These are phyloP conservation scores for Hypomontagnella submonticulosa DNA, from an alignment of 495 filamentous ascomycete genomes.

Conservation along the genomic window DNA sequence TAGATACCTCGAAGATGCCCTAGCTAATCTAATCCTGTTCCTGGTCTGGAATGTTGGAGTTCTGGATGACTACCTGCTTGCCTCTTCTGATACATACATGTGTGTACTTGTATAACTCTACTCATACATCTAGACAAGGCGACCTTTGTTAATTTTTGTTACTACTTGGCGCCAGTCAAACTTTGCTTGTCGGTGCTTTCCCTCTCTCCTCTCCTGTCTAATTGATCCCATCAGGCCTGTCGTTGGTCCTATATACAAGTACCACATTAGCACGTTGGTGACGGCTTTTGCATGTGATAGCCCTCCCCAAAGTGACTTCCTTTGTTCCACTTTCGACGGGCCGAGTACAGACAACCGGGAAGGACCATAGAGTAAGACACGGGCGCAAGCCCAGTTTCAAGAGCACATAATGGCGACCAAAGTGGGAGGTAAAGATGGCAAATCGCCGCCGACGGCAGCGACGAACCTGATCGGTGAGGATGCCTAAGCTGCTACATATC, in stretches of 20 bases:
- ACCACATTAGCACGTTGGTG: slow-evolving; percentile 15
- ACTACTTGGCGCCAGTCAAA: slow-evolving; percentile 3
- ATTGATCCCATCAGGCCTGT: slow-evolving; percentile 1
- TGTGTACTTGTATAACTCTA: slow-evolving; percentile 3
- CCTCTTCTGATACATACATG: slow-evolving; percentile 3
- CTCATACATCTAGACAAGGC: background rate
- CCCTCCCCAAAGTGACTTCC: background rate
- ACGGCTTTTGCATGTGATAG: slow-evolving; percentile 32
- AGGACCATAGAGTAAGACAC: slow-evolving; percentile 3
- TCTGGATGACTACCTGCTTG: slow-evolving; percentile 11
- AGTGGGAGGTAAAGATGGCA: slow-evolving; percentile 71
- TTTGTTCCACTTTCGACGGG: background rate
- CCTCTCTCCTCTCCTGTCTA: slow-evolving; percentile 16
- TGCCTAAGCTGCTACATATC: too few species aligned
- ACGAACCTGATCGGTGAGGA: slow-evolving; percentile 90
- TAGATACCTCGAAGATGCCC: slow-evolving; percentile 27
- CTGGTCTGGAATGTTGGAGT: slow-evolving; percentile 6
- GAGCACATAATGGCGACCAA: slow-evolving; percentile 53
- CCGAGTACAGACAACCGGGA: background rate
- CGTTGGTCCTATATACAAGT: slow-evolving; percentile 10
- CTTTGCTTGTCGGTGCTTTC: background rate
- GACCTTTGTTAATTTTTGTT: background rate
- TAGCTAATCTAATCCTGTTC: slow-evolving; percentile 15
- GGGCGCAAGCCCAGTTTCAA: slow-evolving; percentile 36
- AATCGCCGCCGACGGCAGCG: slow-evolving; percentile 83